Evolutionary conservation across 2,329 filamentous ascomycete species (phyloP).

Genomic region (Spiromastix sp.): DNA sequence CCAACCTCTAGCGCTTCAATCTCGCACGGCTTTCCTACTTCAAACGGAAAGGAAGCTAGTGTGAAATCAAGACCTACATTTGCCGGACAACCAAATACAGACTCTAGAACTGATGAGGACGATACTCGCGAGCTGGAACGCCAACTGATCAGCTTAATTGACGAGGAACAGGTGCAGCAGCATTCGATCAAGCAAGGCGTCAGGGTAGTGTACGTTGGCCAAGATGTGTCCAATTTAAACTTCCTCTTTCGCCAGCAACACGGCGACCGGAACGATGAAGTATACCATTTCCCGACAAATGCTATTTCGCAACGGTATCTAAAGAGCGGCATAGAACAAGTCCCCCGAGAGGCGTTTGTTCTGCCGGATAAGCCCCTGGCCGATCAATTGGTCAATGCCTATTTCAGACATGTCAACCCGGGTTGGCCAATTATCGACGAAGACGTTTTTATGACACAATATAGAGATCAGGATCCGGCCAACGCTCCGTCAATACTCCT

Average conservation of each 20-base stretch:
- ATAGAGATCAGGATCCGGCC: constrained; percentile 35
- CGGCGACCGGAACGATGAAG: constrained; percentile 27
- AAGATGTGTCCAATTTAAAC: constrained; percentile 46
- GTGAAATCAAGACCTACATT: constrained; percentile 15
- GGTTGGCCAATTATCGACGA: constrained; percentile 45
- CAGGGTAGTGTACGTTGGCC: constrained; percentile 45
- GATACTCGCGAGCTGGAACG: constrained; percentile 34
- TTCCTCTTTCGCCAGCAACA: constrained; percentile 44
- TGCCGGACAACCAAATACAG: constrained; percentile 17
- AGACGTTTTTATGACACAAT: constrained; percentile 41
- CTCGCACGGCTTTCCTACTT: background rate
- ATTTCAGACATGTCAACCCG: constrained; percentile 41
- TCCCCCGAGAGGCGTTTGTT: constrained; percentile 39
- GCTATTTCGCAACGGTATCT: constrained; percentile 33
- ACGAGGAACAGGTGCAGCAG: constrained; percentile 35
- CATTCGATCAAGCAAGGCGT: constrained; percentile 39
- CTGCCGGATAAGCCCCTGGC: constrained; percentile 39
- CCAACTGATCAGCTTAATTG: constrained; percentile 41
- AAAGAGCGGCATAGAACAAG: constrained; percentile 34
- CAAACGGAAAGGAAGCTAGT: constrained; percentile 7
- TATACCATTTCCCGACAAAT: constrained; percentile 36
- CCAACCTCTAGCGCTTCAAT: constrained; percentile 3
- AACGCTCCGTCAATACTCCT: constrained; percentile 39
- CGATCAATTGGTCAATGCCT: constrained; percentile 41
- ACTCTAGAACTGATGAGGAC: constrained; percentile 27